These are phyloP conservation scores for Arthrocladium fulminans DNA, from an alignment of 2,329 filamentous ascomycete genomes.

Conservation along the genomic window DNA sequence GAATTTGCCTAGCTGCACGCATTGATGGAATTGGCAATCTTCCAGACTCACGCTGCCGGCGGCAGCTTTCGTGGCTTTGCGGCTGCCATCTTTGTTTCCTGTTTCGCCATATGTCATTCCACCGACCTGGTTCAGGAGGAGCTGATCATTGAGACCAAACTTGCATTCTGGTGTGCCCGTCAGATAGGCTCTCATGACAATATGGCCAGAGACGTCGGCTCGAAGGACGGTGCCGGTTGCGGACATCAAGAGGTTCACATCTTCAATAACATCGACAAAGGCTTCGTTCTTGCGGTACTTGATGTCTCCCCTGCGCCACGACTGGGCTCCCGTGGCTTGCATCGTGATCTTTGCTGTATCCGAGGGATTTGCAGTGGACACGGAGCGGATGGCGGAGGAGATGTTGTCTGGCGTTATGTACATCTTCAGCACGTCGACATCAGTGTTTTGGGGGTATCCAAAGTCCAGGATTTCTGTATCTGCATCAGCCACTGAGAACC, in stretches of 20 bases:
- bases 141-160: slow-evolving; percentile 90
- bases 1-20: slow-evolving; percentile 94
- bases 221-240: slow-evolving; percentile 89
- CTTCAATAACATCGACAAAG: slow-evolving; percentile 98
- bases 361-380: slow-evolving; percentile 47
- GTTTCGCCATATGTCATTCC: slow-evolving; percentile 50
- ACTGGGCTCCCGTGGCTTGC: slow-evolving; percentile 94
- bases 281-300: slow-evolving; percentile 99
- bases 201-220: slow-evolving; percentile 93
- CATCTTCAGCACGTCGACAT: slow-evolving; percentile 98
- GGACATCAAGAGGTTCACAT: slow-evolving; percentile 98
- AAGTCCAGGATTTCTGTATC: slow-evolving; percentile 88
- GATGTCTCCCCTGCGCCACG: slow-evolving; percentile 94
- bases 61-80: slow-evolving; percentile 88
- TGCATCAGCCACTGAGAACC: slow-evolving; percentile 13
- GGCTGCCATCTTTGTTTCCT: slow-evolving; percentile 57
- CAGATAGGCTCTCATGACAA: slow-evolving; percentile 96
- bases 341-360: slow-evolving; percentile 98
- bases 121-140: slow-evolving; percentile 74
- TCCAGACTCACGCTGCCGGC: slow-evolving; percentile 92
- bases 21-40: slow-evolving; percentile 98
- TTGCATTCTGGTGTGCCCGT: slow-evolving; percentile 97
- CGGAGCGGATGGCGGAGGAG: slow-evolving; percentile 59
- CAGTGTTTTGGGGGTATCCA: slow-evolving; percentile 96
- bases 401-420: slow-evolving; percentile 99